Percentiles rank a stretch among this genome's conserved stretches.
Evolutionary conservation across 2,329 filamentous ascomycete species (phyloP).

Genomic region (Exophiala viscosa): DNA sequence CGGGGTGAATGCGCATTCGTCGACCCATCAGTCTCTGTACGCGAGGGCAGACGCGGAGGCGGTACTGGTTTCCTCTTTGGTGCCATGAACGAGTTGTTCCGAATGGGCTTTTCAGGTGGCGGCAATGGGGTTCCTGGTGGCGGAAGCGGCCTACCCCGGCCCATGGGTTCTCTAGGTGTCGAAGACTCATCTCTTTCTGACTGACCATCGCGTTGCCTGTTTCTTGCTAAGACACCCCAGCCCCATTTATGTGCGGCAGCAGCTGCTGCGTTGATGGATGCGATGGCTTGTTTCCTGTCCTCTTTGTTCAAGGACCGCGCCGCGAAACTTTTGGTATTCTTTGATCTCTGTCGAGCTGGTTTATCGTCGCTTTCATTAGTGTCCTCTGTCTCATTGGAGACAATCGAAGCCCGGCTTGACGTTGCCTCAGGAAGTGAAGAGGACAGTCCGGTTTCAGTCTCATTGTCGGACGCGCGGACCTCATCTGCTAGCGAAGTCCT

Average conservation of each 20-base stretch:
- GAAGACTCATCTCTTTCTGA: constrained; percentile 39
- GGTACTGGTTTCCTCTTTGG: constrained; percentile 64
- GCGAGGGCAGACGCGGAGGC: constrained; percentile 34
- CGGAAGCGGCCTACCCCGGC: constrained; percentile 74
- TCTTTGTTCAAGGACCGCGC: constrained; percentile 30
- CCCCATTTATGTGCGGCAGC: constrained; percentile 60
- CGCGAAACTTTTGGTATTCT: constrained; percentile 14
- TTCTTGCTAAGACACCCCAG: constrained; percentile 47
- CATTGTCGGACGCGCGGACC: constrained; percentile 5
- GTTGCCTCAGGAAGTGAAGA: constrained; percentile 28
- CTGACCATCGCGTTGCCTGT: constrained; percentile 32
- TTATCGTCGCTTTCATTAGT: constrained; percentile 6
- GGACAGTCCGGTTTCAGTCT: constrained; percentile 21
- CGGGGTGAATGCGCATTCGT: constrained; percentile 23
- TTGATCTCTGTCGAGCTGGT: constrained; percentile 13
- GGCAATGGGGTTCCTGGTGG: constrained; percentile 78
- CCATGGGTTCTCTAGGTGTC: constrained; percentile 66
- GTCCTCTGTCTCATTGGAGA: constrained; percentile 25
- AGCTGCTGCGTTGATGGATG: constrained; percentile 49
- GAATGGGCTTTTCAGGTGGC: constrained; percentile 56
- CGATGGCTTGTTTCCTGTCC: constrained; percentile 39
- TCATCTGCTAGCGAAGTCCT: constrained; percentile 51
- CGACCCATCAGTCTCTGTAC: constrained; percentile 29
- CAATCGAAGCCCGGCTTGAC: constrained; percentile 18
- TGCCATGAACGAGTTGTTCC: constrained; percentile 56